phyloP scores from a whole-genome alignment of 352 stramenopile species.

The Phytophthora cactorum region DNA sequence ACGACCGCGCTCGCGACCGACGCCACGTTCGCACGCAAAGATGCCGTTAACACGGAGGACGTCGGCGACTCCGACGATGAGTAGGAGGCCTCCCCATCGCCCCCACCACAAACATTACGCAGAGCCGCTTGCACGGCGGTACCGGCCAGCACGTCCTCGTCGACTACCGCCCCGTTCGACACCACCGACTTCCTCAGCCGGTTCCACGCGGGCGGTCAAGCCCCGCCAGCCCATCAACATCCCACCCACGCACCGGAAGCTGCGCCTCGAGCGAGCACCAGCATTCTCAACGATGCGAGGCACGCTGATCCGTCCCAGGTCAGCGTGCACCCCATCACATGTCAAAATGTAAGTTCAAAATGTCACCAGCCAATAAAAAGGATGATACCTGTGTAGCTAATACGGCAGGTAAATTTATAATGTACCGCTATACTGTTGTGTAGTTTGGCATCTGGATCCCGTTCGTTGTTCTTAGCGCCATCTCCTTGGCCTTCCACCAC shows the following conservation, averaged over 20 bases:
- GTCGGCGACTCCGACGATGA: neutral
- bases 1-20: neutral
- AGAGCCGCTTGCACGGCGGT: neutral
- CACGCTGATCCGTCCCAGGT: no score
- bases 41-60: neutral
- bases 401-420: no score
- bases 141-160: neutral
- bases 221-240: neutral
- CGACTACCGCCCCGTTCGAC: neutral
- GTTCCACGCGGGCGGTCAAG: neutral
- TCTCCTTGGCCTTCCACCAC: no score
- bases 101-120: neutral
- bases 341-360: no score
- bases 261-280: neutral
- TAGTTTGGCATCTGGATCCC: no score
- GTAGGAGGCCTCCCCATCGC: neutral
- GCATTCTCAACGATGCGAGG: neutral
- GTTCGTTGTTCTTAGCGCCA: no score
- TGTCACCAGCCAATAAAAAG: no score
- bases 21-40: neutral
- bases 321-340: no score
- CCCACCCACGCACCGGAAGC: no score
- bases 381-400: no score
- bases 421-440: no score
- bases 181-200: neutral